These are phyloP conservation scores for Penicillium psychrosexuale DNA, from an alignment of 2,329 filamentous ascomycete species.

Conservation along the genomic window DNA sequence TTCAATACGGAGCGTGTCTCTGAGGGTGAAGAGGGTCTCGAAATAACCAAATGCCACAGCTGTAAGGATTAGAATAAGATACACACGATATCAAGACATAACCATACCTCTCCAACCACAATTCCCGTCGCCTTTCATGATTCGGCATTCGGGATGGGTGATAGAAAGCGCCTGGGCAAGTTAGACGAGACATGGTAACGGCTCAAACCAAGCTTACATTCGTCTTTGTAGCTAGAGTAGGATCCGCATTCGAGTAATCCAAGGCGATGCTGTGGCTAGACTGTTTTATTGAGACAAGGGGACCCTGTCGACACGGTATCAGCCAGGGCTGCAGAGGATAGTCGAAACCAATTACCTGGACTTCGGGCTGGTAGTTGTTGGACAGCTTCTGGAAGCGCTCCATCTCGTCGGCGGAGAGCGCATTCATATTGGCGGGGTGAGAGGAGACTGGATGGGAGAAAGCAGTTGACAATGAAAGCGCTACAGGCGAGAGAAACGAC, in stretches of 20 bases:
- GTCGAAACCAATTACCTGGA: constrained; percentile 42
- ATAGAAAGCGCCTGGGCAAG: constrained; percentile 66
- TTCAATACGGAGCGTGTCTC: constrained; percentile 62
- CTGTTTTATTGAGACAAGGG: constrained; percentile 74
- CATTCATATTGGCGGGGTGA: constrained; percentile 33
- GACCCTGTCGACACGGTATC: constrained; percentile 59
- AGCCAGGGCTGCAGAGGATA: constrained; percentile 14
- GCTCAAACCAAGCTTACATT: constrained; percentile 52
- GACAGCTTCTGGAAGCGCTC: constrained; percentile 62
- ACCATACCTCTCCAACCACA: constrained; percentile 94
- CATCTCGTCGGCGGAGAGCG: constrained; percentile 52
- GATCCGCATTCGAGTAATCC: constrained; percentile 86
- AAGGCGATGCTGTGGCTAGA: constrained; percentile 73
- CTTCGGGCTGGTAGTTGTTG: constrained; percentile 58
- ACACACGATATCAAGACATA: constrained; percentile 2
- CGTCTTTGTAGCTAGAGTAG: constrained; percentile 81
- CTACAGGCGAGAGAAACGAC: constrained; percentile 21
- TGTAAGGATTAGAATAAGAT: constrained; percentile 40
- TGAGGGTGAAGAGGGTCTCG: constrained; percentile 71
- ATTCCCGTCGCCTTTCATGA: constrained; percentile 87
- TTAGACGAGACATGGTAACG: not conserved
- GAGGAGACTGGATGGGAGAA: constrained; percentile 8
- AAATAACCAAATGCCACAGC: constrained; percentile 93
- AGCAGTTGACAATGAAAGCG: constrained; percentile 22
- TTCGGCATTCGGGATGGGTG: constrained; percentile 83